Evolutionary conservation across 2,329 filamentous ascomycete species (phyloP).

Genomic region (Ceratocystis cacaofunesta): DNA sequence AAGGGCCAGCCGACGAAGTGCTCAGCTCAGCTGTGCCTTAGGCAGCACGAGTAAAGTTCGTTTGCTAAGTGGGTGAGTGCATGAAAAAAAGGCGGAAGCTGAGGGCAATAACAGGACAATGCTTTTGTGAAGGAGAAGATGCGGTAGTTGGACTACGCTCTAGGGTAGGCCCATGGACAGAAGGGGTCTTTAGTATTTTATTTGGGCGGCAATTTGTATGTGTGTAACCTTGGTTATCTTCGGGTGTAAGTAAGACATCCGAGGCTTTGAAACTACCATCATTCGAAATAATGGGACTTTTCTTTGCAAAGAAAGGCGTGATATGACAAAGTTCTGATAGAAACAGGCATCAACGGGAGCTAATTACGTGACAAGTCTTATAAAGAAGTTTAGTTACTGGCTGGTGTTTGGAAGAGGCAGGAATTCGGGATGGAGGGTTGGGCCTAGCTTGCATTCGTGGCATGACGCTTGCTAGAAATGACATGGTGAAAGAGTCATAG

Average conservation of each 20-base stretch:
- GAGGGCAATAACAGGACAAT: background rate
- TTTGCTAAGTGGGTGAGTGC: background rate
- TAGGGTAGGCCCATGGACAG: too few species aligned
- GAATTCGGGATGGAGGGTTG: too few species aligned
- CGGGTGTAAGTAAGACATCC: background rate
- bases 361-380: too few species aligned
- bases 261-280: background rate
- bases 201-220: background rate
- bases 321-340: too few species aligned
- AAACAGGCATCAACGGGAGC: too few species aligned
- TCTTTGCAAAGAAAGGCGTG: too few species aligned
- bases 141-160: background rate
- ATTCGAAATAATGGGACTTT: background rate
- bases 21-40: background rate
- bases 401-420: too few species aligned
- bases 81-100: background rate
- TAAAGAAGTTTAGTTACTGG: too few species aligned
- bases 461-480: too few species aligned
- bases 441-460: too few species aligned
- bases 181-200: background rate
- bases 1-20: background rate
- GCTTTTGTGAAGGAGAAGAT: background rate
- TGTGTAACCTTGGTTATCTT: background rate
- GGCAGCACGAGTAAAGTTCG: background rate
- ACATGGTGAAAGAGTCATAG: too few species aligned